Evolutionary conservation across 2,329 filamentous ascomycete species (phyloP).

Genomic region (Xylaria sp.): DNA sequence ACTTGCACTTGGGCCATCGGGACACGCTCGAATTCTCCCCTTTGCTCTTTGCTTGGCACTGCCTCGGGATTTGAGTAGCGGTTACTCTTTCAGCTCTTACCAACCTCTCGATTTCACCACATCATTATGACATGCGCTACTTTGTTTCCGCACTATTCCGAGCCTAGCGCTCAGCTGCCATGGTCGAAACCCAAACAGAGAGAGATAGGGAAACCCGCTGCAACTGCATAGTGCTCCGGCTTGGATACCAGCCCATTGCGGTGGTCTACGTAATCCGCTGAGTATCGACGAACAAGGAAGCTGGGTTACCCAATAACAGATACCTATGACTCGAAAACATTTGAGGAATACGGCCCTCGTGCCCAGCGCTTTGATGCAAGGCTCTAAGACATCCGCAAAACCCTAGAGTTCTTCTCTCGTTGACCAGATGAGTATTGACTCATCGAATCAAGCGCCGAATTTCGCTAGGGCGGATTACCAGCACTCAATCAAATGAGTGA

Average conservation of each 20-base stretch:
- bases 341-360: neutral
- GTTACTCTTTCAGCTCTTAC: constrained; percentile 21
- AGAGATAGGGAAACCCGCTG: neutral
- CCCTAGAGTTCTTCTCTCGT: neutral
- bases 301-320: neutral
- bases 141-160: constrained; percentile 11
- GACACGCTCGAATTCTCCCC: neutral
- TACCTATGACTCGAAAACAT: neutral
- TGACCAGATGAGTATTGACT: neutral
- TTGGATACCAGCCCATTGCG: neutral
- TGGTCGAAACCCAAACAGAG: neutral
- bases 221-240: constrained; percentile 3
- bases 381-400: neutral
- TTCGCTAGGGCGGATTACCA: neutral
- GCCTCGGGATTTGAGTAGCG: constrained; percentile 20
- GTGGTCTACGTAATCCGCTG: neutral
- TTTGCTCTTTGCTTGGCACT: constrained; percentile 15
- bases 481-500: neutral
- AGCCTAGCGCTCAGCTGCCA: constrained; percentile 13
- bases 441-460: neutral
- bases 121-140: constrained; percentile 1
- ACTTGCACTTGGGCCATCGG: constrained; percentile 8
- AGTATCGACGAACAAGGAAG: neutral
- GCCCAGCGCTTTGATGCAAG: neutral
- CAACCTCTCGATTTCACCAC: constrained; percentile 26